Percentiles rank a stretch among this genome's conserved stretches.
phyloP scores from a whole-genome alignment of 345 rosid species.

The Citrus trifoliata region DNA sequence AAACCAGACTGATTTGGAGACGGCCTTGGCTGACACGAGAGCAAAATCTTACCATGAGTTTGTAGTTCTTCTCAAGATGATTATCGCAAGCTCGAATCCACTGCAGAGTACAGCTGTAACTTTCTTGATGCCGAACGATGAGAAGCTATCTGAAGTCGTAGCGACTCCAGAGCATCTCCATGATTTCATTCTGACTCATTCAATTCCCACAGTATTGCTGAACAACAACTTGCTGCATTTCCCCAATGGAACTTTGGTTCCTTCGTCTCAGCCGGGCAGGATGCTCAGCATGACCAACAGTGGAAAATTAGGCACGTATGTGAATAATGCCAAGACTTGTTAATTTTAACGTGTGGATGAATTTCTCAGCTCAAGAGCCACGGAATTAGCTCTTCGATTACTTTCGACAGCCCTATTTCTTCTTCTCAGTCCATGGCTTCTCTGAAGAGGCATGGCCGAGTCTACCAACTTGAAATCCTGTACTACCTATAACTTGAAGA shows the following conservation, averaged over 20 bases:
- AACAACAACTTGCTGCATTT: constrained; percentile 29
- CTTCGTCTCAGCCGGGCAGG: constrained; percentile 21
- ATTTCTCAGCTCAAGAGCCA: constrained; percentile 32
- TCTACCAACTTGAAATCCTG: no score
- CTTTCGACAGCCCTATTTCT: not conserved
- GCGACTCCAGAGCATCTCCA: constrained; percentile 12
- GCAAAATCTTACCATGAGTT: constrained; percentile 36
- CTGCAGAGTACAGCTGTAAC: constrained; percentile 21
- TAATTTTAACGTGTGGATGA: constrained; percentile 29
- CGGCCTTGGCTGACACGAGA: constrained; percentile 38
- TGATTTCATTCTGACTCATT: constrained; percentile 37
- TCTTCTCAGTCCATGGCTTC: not conserved
- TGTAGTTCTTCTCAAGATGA: constrained; percentile 40
- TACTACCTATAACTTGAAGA: not conserved
- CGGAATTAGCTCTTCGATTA: constrained; percentile 31
- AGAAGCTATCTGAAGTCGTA: constrained; percentile 20
- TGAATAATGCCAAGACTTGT: constrained; percentile 39
- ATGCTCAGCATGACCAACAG: constrained; percentile 27
- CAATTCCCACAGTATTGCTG: constrained; percentile 25
- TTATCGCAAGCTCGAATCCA: constrained; percentile 1
- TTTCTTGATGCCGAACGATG: constrained; percentile 34
- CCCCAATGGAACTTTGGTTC: constrained; percentile 36
- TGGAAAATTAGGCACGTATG: constrained; percentile 18
- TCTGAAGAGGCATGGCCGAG: not conserved
- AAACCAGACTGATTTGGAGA: constrained; percentile 28